Percentiles rank a stretch among this genome's conserved stretches.
phyloP scores from a whole-genome alignment of 192 early-diverging fungal species.

The Borealophlyctis nickersoniae region DNA sequence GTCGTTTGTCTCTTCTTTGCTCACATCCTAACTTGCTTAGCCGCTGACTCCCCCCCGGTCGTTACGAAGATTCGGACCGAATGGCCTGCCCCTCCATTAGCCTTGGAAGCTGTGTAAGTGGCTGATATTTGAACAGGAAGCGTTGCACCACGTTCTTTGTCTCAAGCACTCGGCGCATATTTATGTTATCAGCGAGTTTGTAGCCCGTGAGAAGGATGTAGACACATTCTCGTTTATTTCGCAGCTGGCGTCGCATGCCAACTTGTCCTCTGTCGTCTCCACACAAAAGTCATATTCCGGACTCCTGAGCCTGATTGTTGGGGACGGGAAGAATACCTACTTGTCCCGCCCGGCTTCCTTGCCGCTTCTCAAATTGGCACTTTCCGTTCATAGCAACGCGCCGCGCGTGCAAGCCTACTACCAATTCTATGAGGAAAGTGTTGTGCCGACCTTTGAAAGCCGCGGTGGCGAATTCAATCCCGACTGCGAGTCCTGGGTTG shows the following conservation, averaged over 20 bases:
- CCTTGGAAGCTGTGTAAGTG: conserved; percentile 74
- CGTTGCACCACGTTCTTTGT: not conserved
- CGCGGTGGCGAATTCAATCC: conserved; percentile 42
- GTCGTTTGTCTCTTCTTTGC: too few relatives aligned
- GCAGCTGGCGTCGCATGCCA: conserved; percentile 31
- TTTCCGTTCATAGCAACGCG: conserved; percentile 68
- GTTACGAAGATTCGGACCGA: not conserved
- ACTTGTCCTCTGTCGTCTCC: not conserved
- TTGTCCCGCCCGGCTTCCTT: conserved; percentile 32
- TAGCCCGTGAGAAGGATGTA: conserved; percentile 61
- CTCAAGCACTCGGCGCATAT: too few relatives aligned
- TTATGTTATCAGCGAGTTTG: conserved; percentile 56
- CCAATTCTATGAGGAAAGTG: conserved; percentile 71
- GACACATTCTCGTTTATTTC: conserved; percentile 63
- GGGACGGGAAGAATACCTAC: not conserved
- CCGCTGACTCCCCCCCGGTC: not conserved
- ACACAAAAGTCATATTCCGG: not conserved
- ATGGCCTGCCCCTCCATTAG: conserved; percentile 67
- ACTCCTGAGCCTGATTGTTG: not conserved
- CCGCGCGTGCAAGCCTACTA: conserved; percentile 82
- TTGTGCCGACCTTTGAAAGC: conserved; percentile 53
- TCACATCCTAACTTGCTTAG: too few relatives aligned
- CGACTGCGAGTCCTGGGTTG: conserved; percentile 62
- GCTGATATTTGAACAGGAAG: not conserved
- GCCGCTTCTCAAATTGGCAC: conserved; percentile 64